phyloP scores from a whole-genome alignment of 768 basidiomycete species.

The Russula foetens region DNA sequence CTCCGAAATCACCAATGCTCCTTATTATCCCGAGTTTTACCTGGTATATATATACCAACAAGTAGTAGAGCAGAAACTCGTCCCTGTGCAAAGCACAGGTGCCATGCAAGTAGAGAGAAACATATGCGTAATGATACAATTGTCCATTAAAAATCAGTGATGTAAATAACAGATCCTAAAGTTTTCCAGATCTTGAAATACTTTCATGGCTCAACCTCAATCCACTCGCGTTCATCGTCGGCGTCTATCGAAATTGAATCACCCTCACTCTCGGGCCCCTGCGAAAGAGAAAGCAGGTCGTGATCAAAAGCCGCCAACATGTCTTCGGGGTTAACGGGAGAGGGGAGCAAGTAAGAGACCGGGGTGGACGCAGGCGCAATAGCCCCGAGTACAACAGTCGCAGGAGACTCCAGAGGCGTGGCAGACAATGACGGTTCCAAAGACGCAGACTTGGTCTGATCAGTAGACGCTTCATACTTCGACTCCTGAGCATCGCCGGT shows the following conservation, averaged over 20 bases:
- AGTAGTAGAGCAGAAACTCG: no score
- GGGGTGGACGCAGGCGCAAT: constrained; percentile 3
- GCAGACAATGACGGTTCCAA: not conserved
- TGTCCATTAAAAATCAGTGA: not conserved
- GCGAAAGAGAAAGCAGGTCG: not conserved
- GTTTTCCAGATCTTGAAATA: no score
- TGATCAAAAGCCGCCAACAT: not conserved
- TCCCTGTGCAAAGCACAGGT: no score
- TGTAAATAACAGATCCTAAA: no score
- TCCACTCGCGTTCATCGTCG: not conserved
- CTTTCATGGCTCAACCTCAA: not conserved
- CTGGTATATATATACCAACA: no score
- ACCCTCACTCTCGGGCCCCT: not conserved
- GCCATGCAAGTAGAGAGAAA: no score
- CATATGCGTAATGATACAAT: not conserved
- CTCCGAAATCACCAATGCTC: no score
- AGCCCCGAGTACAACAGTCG: not conserved
- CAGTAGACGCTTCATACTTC: not conserved
- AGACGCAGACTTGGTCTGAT: not conserved
- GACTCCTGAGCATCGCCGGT: not conserved
- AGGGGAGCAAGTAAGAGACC: not conserved
- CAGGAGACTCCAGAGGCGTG: not conserved
- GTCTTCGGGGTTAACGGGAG: not conserved
- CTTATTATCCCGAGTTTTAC: no score
- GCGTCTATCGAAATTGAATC: not conserved